Base-by-base conservation (phyloP, 176 grass and related monocot genomes). In the Cenchrus americanus region DNA sequence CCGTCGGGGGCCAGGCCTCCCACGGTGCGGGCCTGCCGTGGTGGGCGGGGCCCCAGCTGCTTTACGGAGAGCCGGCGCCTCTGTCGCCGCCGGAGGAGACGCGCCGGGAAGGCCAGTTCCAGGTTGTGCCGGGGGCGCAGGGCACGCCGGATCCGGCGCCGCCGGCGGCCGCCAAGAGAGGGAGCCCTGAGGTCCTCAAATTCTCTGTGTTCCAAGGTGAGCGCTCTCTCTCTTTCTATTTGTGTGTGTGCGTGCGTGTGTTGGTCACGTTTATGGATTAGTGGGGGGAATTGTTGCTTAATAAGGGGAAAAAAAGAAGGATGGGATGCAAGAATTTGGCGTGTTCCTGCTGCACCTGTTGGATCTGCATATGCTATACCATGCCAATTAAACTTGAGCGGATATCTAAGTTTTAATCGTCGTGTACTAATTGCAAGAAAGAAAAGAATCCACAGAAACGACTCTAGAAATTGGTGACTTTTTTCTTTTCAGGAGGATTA, bases 171-270 rank as follows among this genome's bases (percentile, higher is more conserved):
- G n/a, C 62, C n/a, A 91, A 82, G 80, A 71, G 60, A 70, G 86
- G 69, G 47, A 65, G 68, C 80, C 77, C 76, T 83, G 76, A 86
- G 23, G 73, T 78, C 15, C 83, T 94, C 21, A 86, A 92, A 77
- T 97, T 94, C 81, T 92, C 88, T 5, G 70, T 92, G 55, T 89
- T 91, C 84, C 77, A 71, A 92, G 94, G 94, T 97, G 77, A 87
- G 27, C 10, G 47, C 49, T 67, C 75, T 64, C 49, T 54, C 1
- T 73, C 22, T 76, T 26, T 21, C 40, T 69, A 4, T 83, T 7
- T 11, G 64, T 37, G 70, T 8, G 34, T 3, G 34, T 4, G 34
- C 34, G 34, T 4, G 34, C 4, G 34, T 37, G 34, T 3, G 34
- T 37, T 4, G 34, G 34, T 37, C 23, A 63, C 50, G 27, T 32